These are phyloP conservation scores for Cantharellus cinnabarinus DNA, from an alignment of 768 basidiomycete genomes.

Conservation along the genomic window DNA sequence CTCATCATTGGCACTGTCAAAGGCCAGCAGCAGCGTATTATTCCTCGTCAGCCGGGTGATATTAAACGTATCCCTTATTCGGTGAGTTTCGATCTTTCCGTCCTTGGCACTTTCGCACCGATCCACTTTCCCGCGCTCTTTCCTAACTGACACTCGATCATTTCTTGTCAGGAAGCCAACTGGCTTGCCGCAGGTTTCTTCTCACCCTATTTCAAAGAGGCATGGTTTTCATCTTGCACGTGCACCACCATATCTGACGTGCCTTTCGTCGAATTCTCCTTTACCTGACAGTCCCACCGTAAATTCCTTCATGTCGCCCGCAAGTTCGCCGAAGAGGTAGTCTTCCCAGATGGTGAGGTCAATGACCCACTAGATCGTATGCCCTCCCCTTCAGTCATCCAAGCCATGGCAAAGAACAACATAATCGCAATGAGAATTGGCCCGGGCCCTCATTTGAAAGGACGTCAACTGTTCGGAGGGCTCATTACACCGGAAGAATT, in stretches of 20 bases:
- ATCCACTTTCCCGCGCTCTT: background rate
- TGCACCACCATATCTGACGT: background rate
- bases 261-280: background rate
- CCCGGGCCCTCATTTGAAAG: slow-evolving; percentile 76
- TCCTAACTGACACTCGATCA: background rate
- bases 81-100: background rate
- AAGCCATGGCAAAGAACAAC: slow-evolving; percentile 62
- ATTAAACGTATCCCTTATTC: slow-evolving; percentile 49
- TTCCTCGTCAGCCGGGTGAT: slow-evolving; percentile 31
- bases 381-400: slow-evolving; percentile 65
- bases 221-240: slow-evolving; percentile 13
- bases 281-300: slow-evolving; percentile 30
- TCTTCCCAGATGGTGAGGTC: slow-evolving; percentile 49
- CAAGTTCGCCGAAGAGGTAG: slow-evolving; percentile 22
- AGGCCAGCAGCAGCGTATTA: slow-evolving; percentile 37
- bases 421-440: slow-evolving; percentile 80
- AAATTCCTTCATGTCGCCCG: slow-evolving; percentile 38
- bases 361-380: slow-evolving; percentile 78
- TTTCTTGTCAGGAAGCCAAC: slow-evolving; percentile 49
- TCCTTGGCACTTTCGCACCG: too few species aligned
- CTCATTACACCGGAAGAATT: slow-evolving; percentile 63
- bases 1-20: slow-evolving; percentile 54
- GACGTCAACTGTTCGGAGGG: slow-evolving; percentile 55
- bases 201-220: slow-evolving; percentile 60
- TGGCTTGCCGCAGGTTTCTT: slow-evolving; percentile 57